Evolutionary conservation across 1,284 basidiomycete species (phyloP), one percentile per base, ranked within the genome.

Genomic region (Moesziomyces globuligerus): DNA sequence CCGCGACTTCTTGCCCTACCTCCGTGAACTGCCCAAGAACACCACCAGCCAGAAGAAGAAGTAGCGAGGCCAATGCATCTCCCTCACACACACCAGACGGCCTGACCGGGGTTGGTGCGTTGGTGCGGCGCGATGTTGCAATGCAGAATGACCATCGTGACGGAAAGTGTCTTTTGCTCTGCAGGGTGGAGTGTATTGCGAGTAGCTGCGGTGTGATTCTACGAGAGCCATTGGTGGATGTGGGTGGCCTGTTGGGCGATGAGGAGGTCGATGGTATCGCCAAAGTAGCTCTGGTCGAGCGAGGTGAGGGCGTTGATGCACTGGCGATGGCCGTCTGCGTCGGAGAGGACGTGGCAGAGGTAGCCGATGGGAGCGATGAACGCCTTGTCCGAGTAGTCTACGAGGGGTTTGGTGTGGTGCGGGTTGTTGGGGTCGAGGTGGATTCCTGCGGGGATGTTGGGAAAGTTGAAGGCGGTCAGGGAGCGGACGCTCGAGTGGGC

Each of bases 1-100:
- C 3, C 89, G 94, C 18, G 91, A 92, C 18, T 96, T 97, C 86
- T 82, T 98, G 51, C 94, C 94, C 18, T 98, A 88, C 85, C 88
- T 89, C 40, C 90, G 90, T 78, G 90, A 90, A 78, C 83, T 94
- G 60, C 92, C 92, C 21, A 93, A 93, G 85, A 86, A 73, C 52
- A 79, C 78, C 10, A 79, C 81, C 13, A 76, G 86, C 45, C 76
- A 90, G 54, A 89, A 91, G 85, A 87, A 89, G 78, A 87, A 89
- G 79, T 72, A 74, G 57, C 32, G 7, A 7, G 17, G n/a, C 34
- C 13, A 18, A 9, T 3, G 1, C 20, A 20, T 21, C 36, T 4
- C 18, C 36, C 7, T 5, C 36, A 37, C 5, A 37, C n/a, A n/a
- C n/a, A n/a, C n/a, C n/a, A n/a, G n/a, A n/a, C n/a, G n/a, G n/a